Base-by-base conservation (phyloP, 495 filamentous ascomycete species). In the Physcia stellaris region DNA sequence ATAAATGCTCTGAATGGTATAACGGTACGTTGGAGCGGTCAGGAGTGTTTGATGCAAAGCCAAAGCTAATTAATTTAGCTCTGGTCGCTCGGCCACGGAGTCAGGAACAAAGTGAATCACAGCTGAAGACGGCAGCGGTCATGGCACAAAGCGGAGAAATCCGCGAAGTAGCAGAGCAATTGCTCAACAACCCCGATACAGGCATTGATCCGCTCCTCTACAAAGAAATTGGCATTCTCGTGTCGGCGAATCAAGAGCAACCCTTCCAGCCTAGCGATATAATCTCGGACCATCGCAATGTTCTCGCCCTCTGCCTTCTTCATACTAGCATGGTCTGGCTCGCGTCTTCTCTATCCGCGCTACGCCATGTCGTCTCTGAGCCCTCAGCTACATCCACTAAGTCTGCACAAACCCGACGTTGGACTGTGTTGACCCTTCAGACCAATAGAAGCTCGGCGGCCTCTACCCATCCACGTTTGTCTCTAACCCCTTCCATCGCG, bases 251-350 rank as follows among this genome's bases (percentile, higher is more conserved):
- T 13, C 76, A 73, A 30, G 70, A 75, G 28, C 62, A 64, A 24
- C 67, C 72, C 18, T 57, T 93, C 19, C 75, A 80, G 29, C 64
- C 77, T 2, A 75, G 74, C 48, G 85, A 94, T 51, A 75, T 99
- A 27, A 86, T 99, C 48, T 75, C 77, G 3, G 92, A 99, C 49
- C 73, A 81, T 15, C 90, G 95, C 50, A 79, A 77, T 2, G 79
- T 95, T 22, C 69, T 77, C 33, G 74, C 82, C 9, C 60, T 96
- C 24, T 94, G 85, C 44, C 71, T 94, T 32, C 67, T 99, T 16
- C 86, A 90, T 53, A 93, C 83, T 42, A 95, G 88, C 67, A 93
- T 94, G 87, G 70, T 70, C n/a, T 98, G 90, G 90, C 77, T 98
- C 18, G 77, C 81, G 39, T 79, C 73, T 48, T 85, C 85, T 55